Conservation (phyloP, 345 rosid genomes). For the Excoecaria cochinchinensis region DNA sequence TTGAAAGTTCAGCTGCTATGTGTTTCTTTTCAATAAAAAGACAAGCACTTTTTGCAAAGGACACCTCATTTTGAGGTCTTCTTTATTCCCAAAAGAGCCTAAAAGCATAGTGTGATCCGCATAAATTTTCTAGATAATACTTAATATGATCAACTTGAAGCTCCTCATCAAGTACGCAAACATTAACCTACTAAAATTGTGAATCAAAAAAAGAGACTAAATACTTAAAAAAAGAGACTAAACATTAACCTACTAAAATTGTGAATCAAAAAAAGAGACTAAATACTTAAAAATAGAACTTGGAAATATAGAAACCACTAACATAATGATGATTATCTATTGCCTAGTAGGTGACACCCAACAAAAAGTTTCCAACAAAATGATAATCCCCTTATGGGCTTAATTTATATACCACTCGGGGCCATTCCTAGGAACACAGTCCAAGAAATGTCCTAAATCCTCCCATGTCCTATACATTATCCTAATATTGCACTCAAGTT, state of each 20-base stretch:
- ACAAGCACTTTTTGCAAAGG: background rate
- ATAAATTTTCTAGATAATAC: background rate
- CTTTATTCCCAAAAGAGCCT: background rate
- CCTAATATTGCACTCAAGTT: background rate
- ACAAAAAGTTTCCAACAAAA: too few relatives aligned
- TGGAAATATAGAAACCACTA: background rate
- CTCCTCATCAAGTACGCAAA: background rate
- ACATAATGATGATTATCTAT: background rate
- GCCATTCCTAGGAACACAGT: background rate
- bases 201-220: background rate
- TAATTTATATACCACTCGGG: too few relatives aligned
- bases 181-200: background rate
- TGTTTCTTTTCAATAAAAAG: background rate
- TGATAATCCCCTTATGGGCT: too few relatives aligned
- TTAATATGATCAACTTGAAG: background rate
- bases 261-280: background rate
- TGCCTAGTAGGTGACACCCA: background rate
- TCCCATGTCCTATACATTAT: background rate
- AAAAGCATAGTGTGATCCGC: background rate
- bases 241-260: background rate
- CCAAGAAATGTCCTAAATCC: background rate
- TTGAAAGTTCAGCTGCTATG: background rate
- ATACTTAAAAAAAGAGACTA: background rate
- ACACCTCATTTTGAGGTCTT: background rate
- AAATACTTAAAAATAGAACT: background rate